These are phyloP conservation scores for Suillus cothurnatus DNA, from an alignment of 768 basidiomycete species.

Conservation along the genomic window DNA sequence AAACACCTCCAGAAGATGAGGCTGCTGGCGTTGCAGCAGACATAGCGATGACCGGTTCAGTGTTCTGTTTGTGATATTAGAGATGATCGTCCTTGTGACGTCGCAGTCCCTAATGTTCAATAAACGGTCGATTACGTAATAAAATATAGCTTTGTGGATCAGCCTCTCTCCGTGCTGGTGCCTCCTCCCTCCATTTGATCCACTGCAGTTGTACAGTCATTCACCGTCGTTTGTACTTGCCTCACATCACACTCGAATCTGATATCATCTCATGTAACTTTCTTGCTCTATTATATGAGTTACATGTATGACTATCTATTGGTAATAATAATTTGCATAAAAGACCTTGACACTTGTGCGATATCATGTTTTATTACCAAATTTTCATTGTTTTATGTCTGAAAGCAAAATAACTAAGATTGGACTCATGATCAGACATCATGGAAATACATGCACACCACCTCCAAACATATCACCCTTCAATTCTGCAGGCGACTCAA, in stretches of 20 bases:
- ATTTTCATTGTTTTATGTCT: too few species aligned
- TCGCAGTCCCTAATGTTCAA: background rate
- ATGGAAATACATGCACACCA: too few species aligned
- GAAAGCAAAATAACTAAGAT: too few species aligned
- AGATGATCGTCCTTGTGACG: background rate
- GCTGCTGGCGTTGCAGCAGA: constrained; percentile 35
- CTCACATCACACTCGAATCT: background rate
- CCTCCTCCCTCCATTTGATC: too few species aligned
- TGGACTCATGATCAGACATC: too few species aligned
- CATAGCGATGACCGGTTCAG: constrained; percentile 20
- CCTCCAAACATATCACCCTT: too few species aligned
- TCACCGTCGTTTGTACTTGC: background rate
- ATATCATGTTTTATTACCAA: too few species aligned
- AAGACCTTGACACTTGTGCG: background rate
- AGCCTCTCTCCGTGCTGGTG: too few species aligned
- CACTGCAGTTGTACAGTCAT: too few species aligned
- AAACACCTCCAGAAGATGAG: constrained; percentile 36
- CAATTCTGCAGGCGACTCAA: too few species aligned
- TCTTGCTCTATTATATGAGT: background rate
- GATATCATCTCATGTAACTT: background rate
- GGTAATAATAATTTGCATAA: background rate
- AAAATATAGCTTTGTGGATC: too few species aligned
- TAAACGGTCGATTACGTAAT: background rate
- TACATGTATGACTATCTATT: background rate
- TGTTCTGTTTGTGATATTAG: background rate